Evolutionary conservation across 305 asterid genomes (phyloP).

Genomic region (Fraxinus paxiana): DNA sequence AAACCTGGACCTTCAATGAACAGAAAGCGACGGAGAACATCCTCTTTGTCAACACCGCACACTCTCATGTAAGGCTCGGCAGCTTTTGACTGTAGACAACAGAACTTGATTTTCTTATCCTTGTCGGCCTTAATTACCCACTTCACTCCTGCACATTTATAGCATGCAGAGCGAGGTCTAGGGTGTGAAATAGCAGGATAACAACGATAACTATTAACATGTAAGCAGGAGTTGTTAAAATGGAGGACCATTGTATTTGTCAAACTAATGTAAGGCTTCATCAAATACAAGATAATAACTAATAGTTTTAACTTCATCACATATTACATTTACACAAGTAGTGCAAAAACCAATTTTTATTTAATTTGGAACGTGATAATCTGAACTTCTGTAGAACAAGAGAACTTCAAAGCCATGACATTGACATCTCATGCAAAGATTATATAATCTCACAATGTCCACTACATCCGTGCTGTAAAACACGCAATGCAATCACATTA

Average conservation of each 20-base stretch:
- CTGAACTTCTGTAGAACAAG: background rate
- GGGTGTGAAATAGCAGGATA: background rate
- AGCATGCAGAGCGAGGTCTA: background rate
- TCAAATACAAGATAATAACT: background rate
- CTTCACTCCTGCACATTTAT: conserved; percentile 61
- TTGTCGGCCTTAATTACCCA: conserved; percentile 74
- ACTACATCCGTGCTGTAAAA: background rate
- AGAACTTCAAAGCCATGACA: background rate
- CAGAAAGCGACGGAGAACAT: conserved; percentile 75
- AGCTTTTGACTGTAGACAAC: conserved; percentile 87
- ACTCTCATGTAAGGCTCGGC: conserved; percentile 80
- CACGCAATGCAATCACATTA: background rate
- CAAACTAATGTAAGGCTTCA: background rate
- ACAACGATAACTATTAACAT: background rate
- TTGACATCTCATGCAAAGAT: background rate
- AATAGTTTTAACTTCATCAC: background rate
- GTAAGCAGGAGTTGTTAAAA: background rate
- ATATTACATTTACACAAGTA: background rate
- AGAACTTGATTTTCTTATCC: conserved; percentile 78
- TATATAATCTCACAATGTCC: background rate
- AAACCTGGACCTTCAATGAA: conserved; percentile 77
- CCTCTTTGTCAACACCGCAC: conserved; percentile 60
- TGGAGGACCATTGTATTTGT: background rate
- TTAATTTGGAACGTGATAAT: background rate
- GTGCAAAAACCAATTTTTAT: background rate